phyloP scores from a whole-genome alignment of 352 stramenopile genomes.

The Hyaloperonospora brassicae region DNA sequence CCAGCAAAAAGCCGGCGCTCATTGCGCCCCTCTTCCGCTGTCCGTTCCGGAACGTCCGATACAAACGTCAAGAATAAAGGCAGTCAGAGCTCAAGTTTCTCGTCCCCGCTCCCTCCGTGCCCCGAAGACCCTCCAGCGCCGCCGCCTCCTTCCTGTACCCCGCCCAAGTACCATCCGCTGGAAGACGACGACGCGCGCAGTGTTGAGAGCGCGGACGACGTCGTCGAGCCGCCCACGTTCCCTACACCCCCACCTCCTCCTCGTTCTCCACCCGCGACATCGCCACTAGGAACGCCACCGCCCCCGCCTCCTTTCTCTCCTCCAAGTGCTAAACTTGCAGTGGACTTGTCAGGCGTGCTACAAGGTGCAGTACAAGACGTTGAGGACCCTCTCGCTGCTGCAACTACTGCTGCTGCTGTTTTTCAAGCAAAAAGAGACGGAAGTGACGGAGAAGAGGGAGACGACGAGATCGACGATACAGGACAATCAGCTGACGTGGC shows the following conservation, averaged over 20 bases:
- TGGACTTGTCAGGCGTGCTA: constrained; percentile 25
- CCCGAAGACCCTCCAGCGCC: constrained; percentile 59
- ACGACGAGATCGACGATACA: constrained; percentile 23
- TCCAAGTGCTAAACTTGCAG: constrained; percentile 31
- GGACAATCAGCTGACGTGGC: neutral
- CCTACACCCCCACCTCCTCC: constrained; percentile 40
- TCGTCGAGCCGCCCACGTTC: constrained; percentile 24
- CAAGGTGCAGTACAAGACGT: constrained; percentile 11
- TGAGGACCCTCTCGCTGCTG: constrained; percentile 1
- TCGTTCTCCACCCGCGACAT: constrained; percentile 25
- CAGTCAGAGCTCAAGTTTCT: constrained; percentile 56
- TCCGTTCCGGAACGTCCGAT: constrained; percentile 7
- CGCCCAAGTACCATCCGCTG: constrained; percentile 56
- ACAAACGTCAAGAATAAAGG: constrained; percentile 7
- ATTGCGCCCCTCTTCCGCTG: constrained; percentile 2
- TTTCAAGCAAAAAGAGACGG: constrained; percentile 10
- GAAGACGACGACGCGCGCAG: constrained; percentile 40
- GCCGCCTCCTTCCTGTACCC: constrained; percentile 50
- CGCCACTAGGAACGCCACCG: constrained; percentile 18
- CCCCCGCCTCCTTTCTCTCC: constrained; percentile 47
- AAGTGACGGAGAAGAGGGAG: constrained; percentile 25
- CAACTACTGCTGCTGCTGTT: neutral
- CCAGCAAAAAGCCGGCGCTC: constrained; percentile 1
- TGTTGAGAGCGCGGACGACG: constrained; percentile 31
- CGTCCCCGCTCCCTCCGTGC: constrained; percentile 62